Evolutionary conservation across 768 basidiomycete genomes (phyloP).

Genomic region (Candolleomyces eurysporus): DNA sequence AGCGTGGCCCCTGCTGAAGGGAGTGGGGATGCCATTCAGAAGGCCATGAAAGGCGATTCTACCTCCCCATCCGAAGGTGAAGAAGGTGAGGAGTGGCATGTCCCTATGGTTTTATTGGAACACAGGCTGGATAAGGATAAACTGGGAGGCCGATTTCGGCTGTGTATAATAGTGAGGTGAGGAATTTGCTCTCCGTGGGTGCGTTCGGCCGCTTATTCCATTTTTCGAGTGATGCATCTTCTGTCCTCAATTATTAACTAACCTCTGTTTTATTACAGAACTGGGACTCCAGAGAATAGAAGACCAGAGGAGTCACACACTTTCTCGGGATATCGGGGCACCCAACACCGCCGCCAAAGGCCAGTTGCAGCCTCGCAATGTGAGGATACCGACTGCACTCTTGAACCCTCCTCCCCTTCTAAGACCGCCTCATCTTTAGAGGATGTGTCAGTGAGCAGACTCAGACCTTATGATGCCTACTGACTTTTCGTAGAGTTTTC

Average conservation of each 20-base stretch:
- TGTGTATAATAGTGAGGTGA: slow-evolving; percentile 60
- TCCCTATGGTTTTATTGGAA: slow-evolving; percentile 72
- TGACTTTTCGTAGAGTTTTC: slow-evolving; percentile 49
- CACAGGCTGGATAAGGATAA: slow-evolving; percentile 65
- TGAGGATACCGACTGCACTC: slow-evolving; percentile 49
- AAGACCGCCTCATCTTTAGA: not conserved
- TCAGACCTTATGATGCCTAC: not conserved
- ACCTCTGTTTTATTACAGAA: slow-evolving; percentile 42
- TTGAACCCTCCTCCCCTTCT: slow-evolving; percentile 13
- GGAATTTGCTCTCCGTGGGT: slow-evolving; percentile 71
- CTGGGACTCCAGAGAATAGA: slow-evolving; percentile 68
- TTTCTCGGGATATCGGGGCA: slow-evolving; percentile 67
- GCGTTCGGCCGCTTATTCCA: slow-evolving; percentile 17
- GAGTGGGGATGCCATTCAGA: slow-evolving; percentile 54
- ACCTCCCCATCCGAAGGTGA: slow-evolving; percentile 19
- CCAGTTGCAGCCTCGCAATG: slow-evolving; percentile 55
- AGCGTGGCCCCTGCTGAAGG: slow-evolving; percentile 65
- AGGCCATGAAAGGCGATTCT: slow-evolving; percentile 50
- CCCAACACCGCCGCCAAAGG: slow-evolving; percentile 82
- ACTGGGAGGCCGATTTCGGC: slow-evolving; percentile 68
- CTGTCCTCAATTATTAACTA: no score
- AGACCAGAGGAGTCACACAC: slow-evolving; percentile 49
- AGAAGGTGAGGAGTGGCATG: slow-evolving; percentile 49
- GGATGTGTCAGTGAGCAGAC: not conserved
- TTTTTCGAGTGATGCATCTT: no score